These are phyloP conservation scores for Prorocentrum cordatum DNA, from an alignment of 169 alveolate genomes.

Conservation along the genomic window DNA sequence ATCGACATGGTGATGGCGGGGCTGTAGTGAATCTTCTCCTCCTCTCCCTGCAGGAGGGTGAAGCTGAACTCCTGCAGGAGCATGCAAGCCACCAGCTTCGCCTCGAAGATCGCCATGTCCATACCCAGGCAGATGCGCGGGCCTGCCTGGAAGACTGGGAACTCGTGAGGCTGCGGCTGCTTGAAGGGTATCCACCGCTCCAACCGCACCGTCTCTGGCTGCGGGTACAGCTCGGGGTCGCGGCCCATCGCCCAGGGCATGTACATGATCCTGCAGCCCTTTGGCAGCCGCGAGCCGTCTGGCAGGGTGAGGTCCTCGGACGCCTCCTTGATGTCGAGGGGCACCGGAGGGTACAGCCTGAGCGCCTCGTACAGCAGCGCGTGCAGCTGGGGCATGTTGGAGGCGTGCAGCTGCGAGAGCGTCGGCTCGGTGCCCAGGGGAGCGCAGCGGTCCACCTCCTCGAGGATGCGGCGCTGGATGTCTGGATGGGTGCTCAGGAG, in stretches of 20 bases:
- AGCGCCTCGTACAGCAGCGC: constrained; percentile 42
- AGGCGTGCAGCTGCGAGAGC: background rate
- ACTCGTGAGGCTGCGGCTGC: constrained; percentile 54
- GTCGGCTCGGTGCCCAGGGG: background rate
- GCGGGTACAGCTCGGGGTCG: constrained; percentile 12
- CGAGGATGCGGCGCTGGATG: background rate
- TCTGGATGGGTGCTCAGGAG: background rate
- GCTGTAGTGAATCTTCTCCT: no score
- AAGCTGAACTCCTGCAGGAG: no score
- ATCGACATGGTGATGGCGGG: no score
- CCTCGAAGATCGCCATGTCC: constrained; percentile 48
- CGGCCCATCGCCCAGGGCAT: constrained; percentile 42
- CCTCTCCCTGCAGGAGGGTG: no score
- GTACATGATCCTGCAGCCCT: background rate
- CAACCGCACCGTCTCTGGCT: background rate
- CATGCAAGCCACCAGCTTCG: no score
- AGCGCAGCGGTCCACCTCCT: background rate
- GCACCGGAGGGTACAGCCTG: constrained; percentile 42
- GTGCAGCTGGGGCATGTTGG: constrained; percentile 13
- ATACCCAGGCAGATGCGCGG: constrained; percentile 34
- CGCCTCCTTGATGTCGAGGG: constrained; percentile 26
- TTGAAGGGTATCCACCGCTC: constrained; percentile 57
- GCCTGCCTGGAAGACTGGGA: constrained; percentile 61
- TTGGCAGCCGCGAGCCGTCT: background rate
- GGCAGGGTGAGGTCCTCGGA: constrained; percentile 7